phyloP scores from a whole-genome alignment of 2,329 filamentous ascomycete genomes.

The Tolypocladium pustulatum region DNA sequence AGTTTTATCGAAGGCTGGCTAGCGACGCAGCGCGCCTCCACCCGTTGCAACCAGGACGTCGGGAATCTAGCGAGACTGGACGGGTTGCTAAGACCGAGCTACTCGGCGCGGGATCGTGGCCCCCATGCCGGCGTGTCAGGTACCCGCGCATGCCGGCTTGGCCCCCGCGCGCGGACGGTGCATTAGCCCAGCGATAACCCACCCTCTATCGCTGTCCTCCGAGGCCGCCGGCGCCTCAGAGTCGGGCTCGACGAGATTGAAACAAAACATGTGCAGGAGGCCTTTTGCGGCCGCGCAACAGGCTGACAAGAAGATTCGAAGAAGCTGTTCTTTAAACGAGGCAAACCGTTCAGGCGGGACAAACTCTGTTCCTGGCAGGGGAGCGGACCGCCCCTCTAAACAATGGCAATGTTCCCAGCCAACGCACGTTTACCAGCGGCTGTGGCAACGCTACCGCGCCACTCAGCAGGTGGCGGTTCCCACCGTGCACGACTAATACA shows the following conservation, averaged over 20 bases:
- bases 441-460: not conserved
- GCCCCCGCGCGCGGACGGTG: not conserved
- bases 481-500: not conserved
- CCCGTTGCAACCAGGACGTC: not conserved
- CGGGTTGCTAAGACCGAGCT: not conserved
- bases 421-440: not conserved
- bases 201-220: not conserved
- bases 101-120: not conserved
- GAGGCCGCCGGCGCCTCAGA: not conserved
- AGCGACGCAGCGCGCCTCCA: not conserved
- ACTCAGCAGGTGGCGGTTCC: not conserved
- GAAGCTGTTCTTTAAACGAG: not conserved
- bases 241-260: not conserved
- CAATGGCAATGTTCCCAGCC: not conserved
- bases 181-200: not conserved
- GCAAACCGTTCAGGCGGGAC: not conserved
- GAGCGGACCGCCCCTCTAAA: conserved; percentile 3
- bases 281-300: not conserved
- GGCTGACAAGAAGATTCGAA: not conserved
- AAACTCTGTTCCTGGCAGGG: conserved; percentile 6
- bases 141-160: not conserved
- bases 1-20: not conserved
- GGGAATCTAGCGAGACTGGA: not conserved
- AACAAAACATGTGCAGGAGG: not conserved
- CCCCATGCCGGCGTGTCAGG: not conserved